Base-by-base conservation (phyloP, 352 stramenopile genomes). In the Pythium folliculosum region DNA sequence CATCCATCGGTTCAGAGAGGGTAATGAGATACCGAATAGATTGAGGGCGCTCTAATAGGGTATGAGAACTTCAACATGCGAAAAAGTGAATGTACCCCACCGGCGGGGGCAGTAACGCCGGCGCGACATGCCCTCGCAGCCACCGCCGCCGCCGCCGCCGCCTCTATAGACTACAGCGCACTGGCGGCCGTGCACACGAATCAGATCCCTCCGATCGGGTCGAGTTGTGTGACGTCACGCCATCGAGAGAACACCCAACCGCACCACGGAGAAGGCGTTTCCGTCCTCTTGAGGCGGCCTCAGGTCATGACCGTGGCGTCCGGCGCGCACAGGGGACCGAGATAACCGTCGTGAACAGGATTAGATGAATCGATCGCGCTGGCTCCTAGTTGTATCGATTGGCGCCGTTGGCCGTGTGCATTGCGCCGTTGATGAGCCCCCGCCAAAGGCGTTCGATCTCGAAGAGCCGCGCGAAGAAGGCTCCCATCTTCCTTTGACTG, bases 61-160 rank as follows among this genome's bases (percentile, higher is more conserved):
- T 19, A 3, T 4, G 13, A 3, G 12, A 47, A 63, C 53, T 69
- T 69, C 63, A 68, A 68, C 61, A 61, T 68, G 61, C 38, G 52
- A 19, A 60, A 60, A 68, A 30, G 21, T 52, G 45, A 14, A 14
- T 40, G 35, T 40, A 3, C 1, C 3, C 35, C 2, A 47, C 2
- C 40, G 40, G 17, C 40, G 14, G 9, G 40, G 37, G 40, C 22
- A 52, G 45, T 52, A 52, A 52, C 45, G 8, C 40, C 12, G n/a
- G n/a, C 19, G 45, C 45, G 45, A 52, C n/a, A 51, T 44, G 38
- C 35, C 6, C 12, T 40, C 6, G 35, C 35, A 12, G 27, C 27
- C 27, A 32, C 27, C 35, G 35, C 27, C 27, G 5, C 27, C 27
- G 27, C 27, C 27, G 27, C 27, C 27, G 27, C 27, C 27, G 27